These are phyloP conservation scores for Umbelopsis isabellina DNA, from an alignment of 192 early-diverging fungal genomes.

Conservation along the genomic window DNA sequence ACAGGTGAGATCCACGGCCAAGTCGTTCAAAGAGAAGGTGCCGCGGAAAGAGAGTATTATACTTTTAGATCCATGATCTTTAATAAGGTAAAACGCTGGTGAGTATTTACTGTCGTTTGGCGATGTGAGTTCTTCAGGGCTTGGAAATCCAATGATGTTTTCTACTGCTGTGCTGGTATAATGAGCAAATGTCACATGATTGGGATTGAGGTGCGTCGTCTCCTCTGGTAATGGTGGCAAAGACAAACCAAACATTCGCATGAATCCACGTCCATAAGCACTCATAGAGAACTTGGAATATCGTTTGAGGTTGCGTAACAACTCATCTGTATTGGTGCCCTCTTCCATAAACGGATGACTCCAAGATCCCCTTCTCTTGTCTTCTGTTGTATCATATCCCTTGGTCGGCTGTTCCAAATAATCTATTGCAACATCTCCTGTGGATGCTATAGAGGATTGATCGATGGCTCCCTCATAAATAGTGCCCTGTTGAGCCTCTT, in stretches of 20 bases:
- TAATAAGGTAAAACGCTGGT: constrained; percentile 52
- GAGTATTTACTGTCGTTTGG: not conserved
- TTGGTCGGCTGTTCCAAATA: not conserved
- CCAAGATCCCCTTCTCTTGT: not conserved
- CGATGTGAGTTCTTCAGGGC: not conserved
- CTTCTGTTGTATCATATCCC: not conserved
- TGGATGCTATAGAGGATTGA: not conserved
- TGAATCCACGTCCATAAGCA: constrained; percentile 27
- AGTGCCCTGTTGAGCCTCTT: not conserved
- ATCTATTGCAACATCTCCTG: not conserved
- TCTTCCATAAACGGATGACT: constrained; percentile 5
- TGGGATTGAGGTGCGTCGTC: not conserved
- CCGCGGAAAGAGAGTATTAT: constrained; percentile 54
- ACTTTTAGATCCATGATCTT: constrained; percentile 44
- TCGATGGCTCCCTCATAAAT: constrained; percentile 4
- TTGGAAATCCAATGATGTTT: constrained; percentile 17
- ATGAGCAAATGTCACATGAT: constrained; percentile 24
- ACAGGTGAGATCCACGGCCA: constrained; percentile 55
- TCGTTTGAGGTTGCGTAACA: constrained; percentile 36
- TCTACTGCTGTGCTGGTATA: constrained; percentile 9
- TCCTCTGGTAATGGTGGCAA: not conserved
- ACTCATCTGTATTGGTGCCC: constrained; percentile 27
- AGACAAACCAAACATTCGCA: constrained; percentile 22
- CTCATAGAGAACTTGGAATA: constrained; percentile 41
- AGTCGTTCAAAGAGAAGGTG: constrained; percentile 52